phyloP scores from a whole-genome alignment of 2,329 filamentous ascomycete genomes.

The Pseudogymnoascus pannorum region DNA sequence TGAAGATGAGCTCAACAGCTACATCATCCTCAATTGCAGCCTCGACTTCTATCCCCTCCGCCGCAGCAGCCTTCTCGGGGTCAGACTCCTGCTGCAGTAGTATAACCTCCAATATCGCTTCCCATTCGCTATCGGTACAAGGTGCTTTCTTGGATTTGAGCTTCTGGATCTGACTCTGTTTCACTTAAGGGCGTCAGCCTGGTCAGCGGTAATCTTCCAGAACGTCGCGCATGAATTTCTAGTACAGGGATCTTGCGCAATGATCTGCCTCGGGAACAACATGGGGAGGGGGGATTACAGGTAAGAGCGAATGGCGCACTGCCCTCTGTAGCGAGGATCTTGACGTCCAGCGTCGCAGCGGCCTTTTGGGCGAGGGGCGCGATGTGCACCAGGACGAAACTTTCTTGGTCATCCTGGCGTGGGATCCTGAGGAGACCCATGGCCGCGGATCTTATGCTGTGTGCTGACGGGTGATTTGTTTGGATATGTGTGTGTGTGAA shows the following conservation, averaged over 20 bases:
- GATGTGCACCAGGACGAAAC: slow-evolving; percentile 55
- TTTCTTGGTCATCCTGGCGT: slow-evolving; percentile 42
- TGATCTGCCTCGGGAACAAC: not conserved
- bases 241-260: slow-evolving; percentile 17
- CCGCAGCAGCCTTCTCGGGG: slow-evolving; percentile 39
- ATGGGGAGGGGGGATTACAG: slow-evolving; percentile 32
- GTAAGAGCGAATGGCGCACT: slow-evolving; percentile 50
- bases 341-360: slow-evolving; percentile 52
- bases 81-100: slow-evolving; percentile 41
- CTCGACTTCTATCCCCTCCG: slow-evolving; percentile 55
- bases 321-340: slow-evolving; percentile 62
- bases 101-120: slow-evolving; percentile 48
- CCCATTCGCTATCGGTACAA: slow-evolving; percentile 60
- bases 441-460: not conserved
- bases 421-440: slow-evolving; percentile 47
- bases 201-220: slow-evolving; percentile 19
- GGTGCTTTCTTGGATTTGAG: slow-evolving; percentile 47
- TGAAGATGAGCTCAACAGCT: slow-evolving; percentile 54
- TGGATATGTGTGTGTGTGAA: not conserved
- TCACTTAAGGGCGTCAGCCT: slow-evolving; percentile 37
- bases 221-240: slow-evolving; percentile 16
- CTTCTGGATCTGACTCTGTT: slow-evolving; percentile 46
- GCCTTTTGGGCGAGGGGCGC: slow-evolving; percentile 38
- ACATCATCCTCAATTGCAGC: slow-evolving; percentile 47
- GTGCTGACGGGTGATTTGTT: not conserved